Percentiles rank a stretch among this genome's conserved stretches.
Evolutionary conservation across 345 rosid species (phyloP).

Genomic region (Salix purpurea): DNA sequence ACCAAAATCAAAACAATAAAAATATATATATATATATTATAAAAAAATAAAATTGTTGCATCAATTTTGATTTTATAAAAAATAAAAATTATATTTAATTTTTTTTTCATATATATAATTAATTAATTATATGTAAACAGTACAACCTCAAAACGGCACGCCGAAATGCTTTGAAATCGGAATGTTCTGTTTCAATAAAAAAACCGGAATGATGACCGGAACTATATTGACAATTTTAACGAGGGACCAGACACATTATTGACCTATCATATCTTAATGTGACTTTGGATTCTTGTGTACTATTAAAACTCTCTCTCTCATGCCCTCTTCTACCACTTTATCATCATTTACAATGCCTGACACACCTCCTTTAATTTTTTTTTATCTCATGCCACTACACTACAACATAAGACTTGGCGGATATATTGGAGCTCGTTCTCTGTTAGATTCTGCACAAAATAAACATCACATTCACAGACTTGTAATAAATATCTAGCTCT

Average conservation of each 20-base stretch:
- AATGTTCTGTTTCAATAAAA: no score
- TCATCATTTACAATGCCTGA: conserved; percentile 3
- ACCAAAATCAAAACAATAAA: no score
- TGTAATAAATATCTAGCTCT: neutral
- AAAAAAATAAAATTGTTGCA: no score
- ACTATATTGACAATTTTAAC: no score
- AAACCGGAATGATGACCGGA: no score
- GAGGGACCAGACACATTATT: neutral
- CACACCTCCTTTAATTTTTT: conserved; percentile 3
- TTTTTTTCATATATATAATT: no score
- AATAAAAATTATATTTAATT: no score
- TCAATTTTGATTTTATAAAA: no score
- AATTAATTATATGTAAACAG: no score
- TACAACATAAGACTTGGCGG: conserved; percentile 12
- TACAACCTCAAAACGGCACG: no score
- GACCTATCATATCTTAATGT: conserved; percentile 8
- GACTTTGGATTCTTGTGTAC: conserved; percentile 50
- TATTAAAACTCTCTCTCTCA: conserved; percentile 26
- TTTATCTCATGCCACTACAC: conserved; percentile 15
- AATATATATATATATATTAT: no score
- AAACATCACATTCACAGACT: neutral
- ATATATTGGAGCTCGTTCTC: conserved; percentile 21
- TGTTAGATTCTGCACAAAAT: conserved; percentile 22
- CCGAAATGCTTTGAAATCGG: no score
- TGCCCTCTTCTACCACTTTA: conserved; percentile 5